Evolutionary conservation across 2,329 filamentous ascomycete species (phyloP), one percentile per base, ranked within the genome.

Genomic region (Fusarium marasasianum): DNA sequence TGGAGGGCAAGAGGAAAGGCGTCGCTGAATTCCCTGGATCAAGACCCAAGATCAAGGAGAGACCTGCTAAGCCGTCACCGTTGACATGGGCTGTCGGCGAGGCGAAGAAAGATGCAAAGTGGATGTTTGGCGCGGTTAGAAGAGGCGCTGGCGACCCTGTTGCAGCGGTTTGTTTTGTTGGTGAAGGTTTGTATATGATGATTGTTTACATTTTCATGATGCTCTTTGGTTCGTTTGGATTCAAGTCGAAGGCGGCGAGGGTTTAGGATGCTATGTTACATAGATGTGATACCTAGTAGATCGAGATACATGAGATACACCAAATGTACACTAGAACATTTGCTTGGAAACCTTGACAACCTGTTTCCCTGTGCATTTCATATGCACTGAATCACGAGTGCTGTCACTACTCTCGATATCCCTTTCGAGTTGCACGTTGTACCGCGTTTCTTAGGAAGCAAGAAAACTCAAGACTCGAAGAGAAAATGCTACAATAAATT

Each of bases 11-110:
- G 54, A 66, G 71, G 35, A 78, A 73, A 20, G 76, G 78, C 12
- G 77, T 76, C 3, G 78, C 68, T 2, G 62, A 74, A 12, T 80
- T 80, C 26, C 78, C 78, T 3, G 79, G 79, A 2, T 80, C 78
- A 11, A 59, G 69, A 18, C 69, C 76, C n/a, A 77, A 72, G 31
- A 40, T 80, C 2, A 71, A 48, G 38, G 71, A 78, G 44, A 71
- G 64, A 29, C 72, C 67, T 13, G 61, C 55, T 5, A 75, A 66
- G 18, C 77, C 78, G 7, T 79, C 76, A 1, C 78, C 77, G 0
- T 22, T 79, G 26, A 40, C 68, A 14, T 78, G 77, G 77, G 78
- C 58, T 48, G 48, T 76, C 15, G 53, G 59, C 17, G 75, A 67
- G 40, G 71, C 55, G 10, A 76, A 70, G 44, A 66, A 56, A 1